phyloP scores from a whole-genome alignment of 1,284 basidiomycete species.

The Ganoderma resinaceum region DNA sequence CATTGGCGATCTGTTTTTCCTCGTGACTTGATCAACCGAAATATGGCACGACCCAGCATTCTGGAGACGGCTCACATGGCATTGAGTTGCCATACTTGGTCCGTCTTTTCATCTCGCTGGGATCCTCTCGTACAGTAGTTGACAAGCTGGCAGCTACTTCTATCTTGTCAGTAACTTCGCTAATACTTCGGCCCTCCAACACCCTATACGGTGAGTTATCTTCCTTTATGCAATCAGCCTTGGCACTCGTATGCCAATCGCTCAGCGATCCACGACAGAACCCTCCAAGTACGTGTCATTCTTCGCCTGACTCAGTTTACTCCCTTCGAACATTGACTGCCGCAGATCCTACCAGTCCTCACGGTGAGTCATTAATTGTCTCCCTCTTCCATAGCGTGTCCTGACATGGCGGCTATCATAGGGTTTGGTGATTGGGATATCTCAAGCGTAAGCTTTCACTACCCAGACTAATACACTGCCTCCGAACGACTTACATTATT shows the following conservation, averaged over 20 bases:
- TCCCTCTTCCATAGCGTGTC: no score
- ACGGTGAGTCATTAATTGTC: background rate
- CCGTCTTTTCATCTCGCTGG: background rate
- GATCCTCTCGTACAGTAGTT: background rate
- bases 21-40: background rate
- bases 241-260: background rate
- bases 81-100: conserved; percentile 1
- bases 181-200: background rate
- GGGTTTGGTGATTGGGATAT: conserved; percentile 2
- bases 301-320: background rate
- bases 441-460: background rate
- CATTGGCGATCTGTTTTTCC: background rate
- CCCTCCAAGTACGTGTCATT: background rate
- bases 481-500: background rate
- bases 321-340: background rate
- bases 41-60: background rate
- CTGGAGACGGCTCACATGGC: conserved; percentile 1
- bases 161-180: background rate
- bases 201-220: background rate
- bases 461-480: background rate
- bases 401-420: background rate
- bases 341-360: background rate
- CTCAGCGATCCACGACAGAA: background rate
- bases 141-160: background rate
- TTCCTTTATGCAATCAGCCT: background rate